Evolutionary conservation across 164 flowering plant species (phyloP), one percentile per base, ranked within the genome.

Genomic region (Magnolia changhungtana): DNA sequence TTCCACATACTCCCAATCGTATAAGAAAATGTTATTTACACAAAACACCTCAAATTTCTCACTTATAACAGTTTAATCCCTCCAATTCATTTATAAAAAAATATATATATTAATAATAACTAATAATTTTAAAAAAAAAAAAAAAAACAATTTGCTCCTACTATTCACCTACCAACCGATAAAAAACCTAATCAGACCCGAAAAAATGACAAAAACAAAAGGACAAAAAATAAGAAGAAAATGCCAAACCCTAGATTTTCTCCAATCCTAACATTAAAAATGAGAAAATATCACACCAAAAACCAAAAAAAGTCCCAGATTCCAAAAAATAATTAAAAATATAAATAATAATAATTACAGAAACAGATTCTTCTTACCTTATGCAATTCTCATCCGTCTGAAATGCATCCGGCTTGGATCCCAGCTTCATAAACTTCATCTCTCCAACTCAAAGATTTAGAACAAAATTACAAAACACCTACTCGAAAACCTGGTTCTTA

Each of bases 391-490:
- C 93, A 71, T 90, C 93, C 29, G 87, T 81, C 76, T 86, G 92
- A 80, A 91, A 89, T 1, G 89, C 82, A 86, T 91, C 93, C 67
- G 92, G 91, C 88, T 91, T 91, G 3, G 93, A 89, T 2, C 95
- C 95, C 82, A 91, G 79, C 82, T 90, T 91, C 95, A 91, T 91
- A 74, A 91, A 91, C 96, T 91, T 91, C 96, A 91, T 91, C 74
- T 87, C 81, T 73, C 18, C 50, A 45, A 16, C 8, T 9, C 7
- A 68, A 75, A 65, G 24, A 74, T 64, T 29, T 11, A 52, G 52
- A 7, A 63, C 27, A 69, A 63, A 55, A 20, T 37, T 45, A 0
- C 20, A 66, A 66, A 2, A 13, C 31, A 16, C 18, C n/a, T 4
- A 23, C 1, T 1, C 14, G 50, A 50, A 74, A 59, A 71, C 50